Evolutionary conservation across 164 flowering plant species (phyloP).

Genomic region (Chloranthus sessilifolius): DNA sequence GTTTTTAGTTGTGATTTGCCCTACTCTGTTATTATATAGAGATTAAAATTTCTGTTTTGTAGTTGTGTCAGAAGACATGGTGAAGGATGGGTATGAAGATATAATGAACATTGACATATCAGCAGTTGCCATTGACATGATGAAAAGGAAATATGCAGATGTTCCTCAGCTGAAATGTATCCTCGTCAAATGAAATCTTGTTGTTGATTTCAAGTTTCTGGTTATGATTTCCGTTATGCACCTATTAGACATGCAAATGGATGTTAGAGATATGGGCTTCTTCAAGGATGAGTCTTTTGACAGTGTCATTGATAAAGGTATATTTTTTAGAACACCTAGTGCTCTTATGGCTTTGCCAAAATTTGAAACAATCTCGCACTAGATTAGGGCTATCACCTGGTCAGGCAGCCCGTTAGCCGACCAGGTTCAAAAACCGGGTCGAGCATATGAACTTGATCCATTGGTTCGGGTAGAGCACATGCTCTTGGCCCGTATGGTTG

Average conservation of each 20-base stretch:
- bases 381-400: no score
- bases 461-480: no score
- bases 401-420: no score
- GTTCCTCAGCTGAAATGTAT: slow-evolving; percentile 88
- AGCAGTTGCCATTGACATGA: slow-evolving; percentile 77
- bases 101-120: slow-evolving; percentile 89
- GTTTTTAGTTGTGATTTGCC: no score
- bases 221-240: slow-evolving; percentile 24
- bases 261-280: slow-evolving; percentile 85
- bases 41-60: slow-evolving; percentile 20
- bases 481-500: no score
- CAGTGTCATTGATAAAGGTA: slow-evolving; percentile 84
- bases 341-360: neutral
- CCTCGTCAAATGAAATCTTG: slow-evolving; percentile 15
- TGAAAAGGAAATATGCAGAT: slow-evolving; percentile 62
- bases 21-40: no score
- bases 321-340: neutral
- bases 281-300: slow-evolving; percentile 81
- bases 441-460: no score
- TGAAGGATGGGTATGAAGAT: slow-evolving; percentile 82
- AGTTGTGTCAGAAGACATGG: slow-evolving; percentile 99
- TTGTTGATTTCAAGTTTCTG: neutral
- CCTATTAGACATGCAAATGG: slow-evolving; percentile 83
- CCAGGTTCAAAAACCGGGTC: no score
- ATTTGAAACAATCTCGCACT: no score